Base-by-base conservation (phyloP, 192 early-diverging fungal species). In the Podila verticillata region DNA sequence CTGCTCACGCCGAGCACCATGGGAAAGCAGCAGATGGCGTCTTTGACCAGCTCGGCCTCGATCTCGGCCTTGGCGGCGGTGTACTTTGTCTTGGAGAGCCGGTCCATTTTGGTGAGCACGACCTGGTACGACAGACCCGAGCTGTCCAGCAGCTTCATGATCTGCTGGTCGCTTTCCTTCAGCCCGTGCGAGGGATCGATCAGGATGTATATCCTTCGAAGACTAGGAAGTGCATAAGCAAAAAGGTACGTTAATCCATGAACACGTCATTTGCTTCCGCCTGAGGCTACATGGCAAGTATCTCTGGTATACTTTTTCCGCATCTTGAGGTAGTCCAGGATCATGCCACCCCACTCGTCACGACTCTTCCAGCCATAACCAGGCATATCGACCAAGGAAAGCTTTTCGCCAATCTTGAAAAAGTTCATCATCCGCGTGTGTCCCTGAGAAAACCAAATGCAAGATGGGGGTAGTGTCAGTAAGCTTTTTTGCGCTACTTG, bases 381-480 rank as follows among this genome's bases (percentile, higher is more conserved):
- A 20, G 87, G 87, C 87, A 88, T 88, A 59, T 88, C 87, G 9
- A 88, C 87, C 32, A 88, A 60, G 10, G 77, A 82, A 32, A 86
- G 51, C 36, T 78, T 72, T 5, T 75, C 82, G 26, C 74, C 83
- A 39, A 88, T 63, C 34, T 86, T 79, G 63, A 86, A 88, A 66
- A 88, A 88, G 62, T 88, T 88, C 70, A 88, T 74, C 61, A 88
- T 62, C 22, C 75, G 68, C 13, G 87, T 88, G 54, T 88, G 87
- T 32, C 87, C 87, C 87, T 88, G 39, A 44, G 36, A 44, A 13
- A 44, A 44, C 0, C 3, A 39, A 39, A 39, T 12, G 13, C 36
- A 39, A 39, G 36, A 36, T 36, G 7, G 9, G 10, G 13, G 36
- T 2, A 12, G 7, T 39, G 36, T 12, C 3, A 39, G 13, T 39